A percentile compares a stretch with the other conserved stretches of the same genome.
These are phyloP conservation scores for Apiospora hydei DNA, from an alignment of 2,329 filamentous ascomycete genomes.

Conservation along the genomic window DNA sequence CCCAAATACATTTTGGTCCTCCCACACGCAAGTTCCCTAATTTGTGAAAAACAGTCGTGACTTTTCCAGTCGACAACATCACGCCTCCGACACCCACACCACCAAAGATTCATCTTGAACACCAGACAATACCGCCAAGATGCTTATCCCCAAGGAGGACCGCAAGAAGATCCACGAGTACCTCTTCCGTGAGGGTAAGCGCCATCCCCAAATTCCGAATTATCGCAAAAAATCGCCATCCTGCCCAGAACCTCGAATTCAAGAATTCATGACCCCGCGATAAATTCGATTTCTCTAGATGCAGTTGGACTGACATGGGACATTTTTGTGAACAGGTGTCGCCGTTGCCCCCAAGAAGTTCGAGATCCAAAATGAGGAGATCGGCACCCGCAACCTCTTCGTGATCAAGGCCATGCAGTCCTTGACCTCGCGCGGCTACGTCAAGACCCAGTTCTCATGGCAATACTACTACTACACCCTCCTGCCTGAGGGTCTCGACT, in stretches of 20 bases:
- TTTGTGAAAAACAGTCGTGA: slow-evolving; percentile 20
- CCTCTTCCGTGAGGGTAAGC: slow-evolving; percentile 82
- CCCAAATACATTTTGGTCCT: slow-evolving; percentile 19
- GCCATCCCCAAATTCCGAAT: slow-evolving; percentile 12
- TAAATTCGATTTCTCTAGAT: background rate
- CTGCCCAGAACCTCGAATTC: slow-evolving; percentile 14
- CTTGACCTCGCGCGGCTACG: slow-evolving; percentile 94
- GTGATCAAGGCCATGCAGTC: slow-evolving; percentile 99
- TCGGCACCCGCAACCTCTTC: slow-evolving; percentile 99
- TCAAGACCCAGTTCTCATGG: slow-evolving; percentile 99
- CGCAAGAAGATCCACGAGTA: slow-evolving; percentile 99
- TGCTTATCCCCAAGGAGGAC: slow-evolving; percentile 99
- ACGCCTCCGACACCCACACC: slow-evolving; percentile 45
- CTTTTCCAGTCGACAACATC: slow-evolving; percentile 35
- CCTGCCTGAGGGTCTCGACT: slow-evolving; percentile 99
- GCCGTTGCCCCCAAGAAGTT: slow-evolving; percentile 99
- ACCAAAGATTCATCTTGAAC: slow-evolving; percentile 57
- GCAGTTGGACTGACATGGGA: slow-evolving; percentile 18
- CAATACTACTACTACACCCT: slow-evolving; percentile 99
- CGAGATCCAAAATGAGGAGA: slow-evolving; percentile 97
- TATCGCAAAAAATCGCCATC: slow-evolving; percentile 16
- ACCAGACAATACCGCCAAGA: slow-evolving; percentile 65
- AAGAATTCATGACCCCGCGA: background rate
- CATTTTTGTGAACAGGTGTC: slow-evolving; percentile 53
- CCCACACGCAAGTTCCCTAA: slow-evolving; percentile 21